Evolutionary conservation across 768 basidiomycete species (phyloP).

Genomic region (Sarcodon sp.): DNA sequence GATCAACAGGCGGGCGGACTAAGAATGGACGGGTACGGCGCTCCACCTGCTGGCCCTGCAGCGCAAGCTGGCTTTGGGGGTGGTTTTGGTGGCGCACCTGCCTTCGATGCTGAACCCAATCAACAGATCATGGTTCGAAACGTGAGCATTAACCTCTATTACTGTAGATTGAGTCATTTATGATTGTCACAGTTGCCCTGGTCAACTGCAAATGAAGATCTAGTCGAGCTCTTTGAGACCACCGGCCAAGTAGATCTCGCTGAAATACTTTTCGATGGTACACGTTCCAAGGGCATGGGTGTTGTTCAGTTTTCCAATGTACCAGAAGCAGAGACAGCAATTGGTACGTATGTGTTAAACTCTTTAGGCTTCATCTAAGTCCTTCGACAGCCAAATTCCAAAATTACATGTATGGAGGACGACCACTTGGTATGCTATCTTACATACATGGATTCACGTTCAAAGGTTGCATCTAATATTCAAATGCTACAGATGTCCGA

Average conservation of each 20-base stretch:
- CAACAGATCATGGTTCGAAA: conserved; percentile 99
- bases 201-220: conserved; percentile 98
- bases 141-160: conserved; percentile 38
- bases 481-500: conserved; percentile 51
- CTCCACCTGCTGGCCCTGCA: conserved; percentile 14
- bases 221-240: conserved; percentile 97
- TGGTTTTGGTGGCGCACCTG: conserved; percentile 29
- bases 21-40: conserved; percentile 21
- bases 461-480: neutral
- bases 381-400: conserved; percentile 70
- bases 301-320: conserved; percentile 90
- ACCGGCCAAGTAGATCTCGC: conserved; percentile 91
- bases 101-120: conserved; percentile 61
- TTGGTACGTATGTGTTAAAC: conserved; percentile 34
- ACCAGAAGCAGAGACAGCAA: conserved; percentile 86
- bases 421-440: conserved; percentile 56
- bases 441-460: neutral
- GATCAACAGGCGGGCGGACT: conserved; percentile 41
- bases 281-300: conserved; percentile 88
- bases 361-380: neutral
- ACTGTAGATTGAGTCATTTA: neutral
- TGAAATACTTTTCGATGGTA: conserved; percentile 88
- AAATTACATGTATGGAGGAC: conserved; percentile 88
- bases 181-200: conserved; percentile 63
- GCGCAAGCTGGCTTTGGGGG: conserved; percentile 21